phyloP scores from a whole-genome alignment of 495 filamentous ascomycete genomes.

The Physcia stellaris region DNA sequence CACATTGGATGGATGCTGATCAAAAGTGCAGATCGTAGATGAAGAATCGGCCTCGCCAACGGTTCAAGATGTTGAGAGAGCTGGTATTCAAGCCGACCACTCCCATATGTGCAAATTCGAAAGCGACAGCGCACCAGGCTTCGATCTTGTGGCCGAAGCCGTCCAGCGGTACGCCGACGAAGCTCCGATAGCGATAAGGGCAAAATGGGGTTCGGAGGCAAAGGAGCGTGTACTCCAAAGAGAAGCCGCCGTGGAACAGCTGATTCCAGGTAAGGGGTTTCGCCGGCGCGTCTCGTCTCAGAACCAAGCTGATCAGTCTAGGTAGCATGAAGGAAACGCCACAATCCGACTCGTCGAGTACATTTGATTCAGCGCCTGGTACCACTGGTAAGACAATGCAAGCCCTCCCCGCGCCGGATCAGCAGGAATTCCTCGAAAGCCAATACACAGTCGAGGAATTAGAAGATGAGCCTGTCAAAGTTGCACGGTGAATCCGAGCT shows the following conservation, averaged over 20 bases:
- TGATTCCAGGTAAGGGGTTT: conserved; percentile 10
- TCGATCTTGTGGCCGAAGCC: conserved; percentile 55
- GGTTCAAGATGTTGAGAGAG: conserved; percentile 58
- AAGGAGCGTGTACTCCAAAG: conserved; percentile 33
- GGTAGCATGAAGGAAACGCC: conserved; percentile 11
- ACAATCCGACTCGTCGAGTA: conserved; percentile 12
- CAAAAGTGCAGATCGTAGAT: conserved; percentile 47
- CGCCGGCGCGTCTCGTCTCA: background rate
- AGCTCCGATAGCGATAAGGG: conserved; percentile 40
- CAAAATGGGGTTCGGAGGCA: conserved; percentile 51
- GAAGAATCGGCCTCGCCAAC: conserved; percentile 62
- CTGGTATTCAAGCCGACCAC: conserved; percentile 71
- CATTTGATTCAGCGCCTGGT: too few relatives aligned
- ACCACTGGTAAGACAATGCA: conserved; percentile 7
- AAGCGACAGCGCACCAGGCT: conserved; percentile 57
- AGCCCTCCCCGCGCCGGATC: conserved; percentile 11
- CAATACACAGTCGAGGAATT: conserved; percentile 21
- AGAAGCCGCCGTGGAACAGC: conserved; percentile 18
- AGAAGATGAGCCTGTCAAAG: conserved; percentile 17
- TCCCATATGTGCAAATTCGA: conserved; percentile 84
- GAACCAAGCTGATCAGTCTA: conserved; percentile 4
- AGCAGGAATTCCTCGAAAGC: conserved; percentile 6
- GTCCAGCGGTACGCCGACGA: conserved; percentile 54
- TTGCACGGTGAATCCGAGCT: too few relatives aligned
- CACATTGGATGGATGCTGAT: conserved; percentile 13